Evolutionary conservation across 2,329 filamentous ascomycete genomes (phyloP).

Genomic region (Aspergillus sp.): DNA sequence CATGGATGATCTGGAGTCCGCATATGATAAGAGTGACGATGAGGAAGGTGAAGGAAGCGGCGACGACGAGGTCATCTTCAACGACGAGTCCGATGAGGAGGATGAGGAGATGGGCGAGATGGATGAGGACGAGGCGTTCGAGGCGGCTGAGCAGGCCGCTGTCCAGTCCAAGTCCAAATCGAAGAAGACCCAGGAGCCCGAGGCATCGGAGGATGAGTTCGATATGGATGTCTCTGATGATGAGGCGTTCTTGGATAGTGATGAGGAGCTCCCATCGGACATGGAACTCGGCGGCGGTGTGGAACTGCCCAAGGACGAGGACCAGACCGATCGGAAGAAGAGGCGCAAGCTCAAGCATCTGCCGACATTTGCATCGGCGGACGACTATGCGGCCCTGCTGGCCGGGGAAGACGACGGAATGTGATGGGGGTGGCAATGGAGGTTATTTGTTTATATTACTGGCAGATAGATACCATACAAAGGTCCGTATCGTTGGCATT

Average conservation of each 20-base stretch:
- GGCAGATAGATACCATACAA: slow-evolving; percentile 16
- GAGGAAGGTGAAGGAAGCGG: slow-evolving; percentile 40
- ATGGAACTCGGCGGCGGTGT: slow-evolving; percentile 43
- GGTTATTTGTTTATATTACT: slow-evolving; percentile 9
- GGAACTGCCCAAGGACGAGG: slow-evolving; percentile 40
- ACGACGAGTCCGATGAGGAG: slow-evolving; percentile 47
- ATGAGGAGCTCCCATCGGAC: slow-evolving; percentile 54
- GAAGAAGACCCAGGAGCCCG: slow-evolving; percentile 30
- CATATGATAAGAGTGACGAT: slow-evolving; percentile 43
- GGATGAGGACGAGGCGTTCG: slow-evolving; percentile 43
- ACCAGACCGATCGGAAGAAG: slow-evolving; percentile 54
- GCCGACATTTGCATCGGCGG: slow-evolving; percentile 87
- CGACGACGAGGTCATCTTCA: slow-evolving; percentile 47
- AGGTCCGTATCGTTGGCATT: slow-evolving; percentile 5
- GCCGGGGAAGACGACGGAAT: slow-evolving; percentile 62
- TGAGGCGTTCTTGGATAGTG: slow-evolving; percentile 50
- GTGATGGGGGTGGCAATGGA: slow-evolving; percentile 13
- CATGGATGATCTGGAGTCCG: slow-evolving; percentile 53
- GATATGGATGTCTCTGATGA: slow-evolving; percentile 48
- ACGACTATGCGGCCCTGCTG: slow-evolving; percentile 88
- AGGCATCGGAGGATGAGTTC: slow-evolving; percentile 47
- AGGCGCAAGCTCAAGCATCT: slow-evolving; percentile 83
- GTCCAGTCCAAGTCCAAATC: slow-evolving; percentile 19
- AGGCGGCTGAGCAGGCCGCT: slow-evolving; percentile 40
- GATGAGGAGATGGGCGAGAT: slow-evolving; percentile 44